A percentile compares a stretch with the other conserved stretches of the same genome.
phyloP scores from a whole-genome alignment of 2,329 filamentous ascomycete species.

The Penicillium sp. region DNA sequence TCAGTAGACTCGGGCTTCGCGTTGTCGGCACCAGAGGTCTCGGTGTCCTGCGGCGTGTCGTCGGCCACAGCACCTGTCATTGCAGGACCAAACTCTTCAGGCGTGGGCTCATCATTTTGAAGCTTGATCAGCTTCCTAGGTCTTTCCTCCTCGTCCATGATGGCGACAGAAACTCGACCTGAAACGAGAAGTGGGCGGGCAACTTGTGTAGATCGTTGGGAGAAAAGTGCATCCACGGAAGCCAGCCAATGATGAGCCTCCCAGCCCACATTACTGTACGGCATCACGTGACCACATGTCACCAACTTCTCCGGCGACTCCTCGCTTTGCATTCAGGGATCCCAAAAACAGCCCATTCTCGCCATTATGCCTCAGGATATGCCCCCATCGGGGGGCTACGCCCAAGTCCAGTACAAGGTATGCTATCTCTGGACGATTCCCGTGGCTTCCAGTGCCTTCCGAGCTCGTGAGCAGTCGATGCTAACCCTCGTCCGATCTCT shows the following conservation, averaged over 20 bases:
- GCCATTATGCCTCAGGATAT: conserved; percentile 90
- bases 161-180: background rate
- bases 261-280: conserved; percentile 33
- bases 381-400: conserved; percentile 92
- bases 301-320: conserved; percentile 31
- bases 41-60: conserved; percentile 12
- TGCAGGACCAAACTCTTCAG: conserved; percentile 25
- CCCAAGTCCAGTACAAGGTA: conserved; percentile 95
- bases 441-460: background rate
- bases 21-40: conserved; percentile 4
- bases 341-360: conserved; percentile 22
- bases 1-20: conserved; percentile 6
- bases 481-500: conserved; percentile 15
- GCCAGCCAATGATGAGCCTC: conserved; percentile 28
- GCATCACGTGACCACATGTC: conserved; percentile 28
- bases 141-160: conserved; percentile 56
- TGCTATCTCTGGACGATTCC: conserved; percentile 29
- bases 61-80: conserved; percentile 31
- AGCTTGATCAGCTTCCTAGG: conserved; percentile 57
- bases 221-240: conserved; percentile 14
- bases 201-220: conserved; percentile 19
- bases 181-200: conserved; percentile 6
- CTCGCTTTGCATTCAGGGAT: conserved; percentile 17
- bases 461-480: background rate
- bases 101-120: conserved; percentile 30